Conservation (phyloP, 2,329 filamentous ascomycete species). For the Xylaria sp. region DNA sequence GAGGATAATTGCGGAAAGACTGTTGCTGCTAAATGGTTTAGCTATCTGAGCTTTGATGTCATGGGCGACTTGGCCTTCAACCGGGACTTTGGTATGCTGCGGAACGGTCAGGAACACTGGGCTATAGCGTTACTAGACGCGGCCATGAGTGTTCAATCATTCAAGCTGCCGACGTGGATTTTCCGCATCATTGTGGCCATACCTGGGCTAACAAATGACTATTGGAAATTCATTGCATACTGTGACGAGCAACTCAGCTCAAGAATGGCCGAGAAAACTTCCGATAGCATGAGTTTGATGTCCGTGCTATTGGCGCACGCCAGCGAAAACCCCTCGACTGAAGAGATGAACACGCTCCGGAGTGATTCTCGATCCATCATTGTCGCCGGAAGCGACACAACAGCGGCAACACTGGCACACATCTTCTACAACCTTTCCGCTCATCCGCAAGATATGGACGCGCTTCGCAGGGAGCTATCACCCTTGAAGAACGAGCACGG, state of each 20-base stretch:
- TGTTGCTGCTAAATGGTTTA: constrained; percentile 32
- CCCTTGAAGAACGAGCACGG: too few species aligned
- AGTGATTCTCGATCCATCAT: constrained; percentile 44
- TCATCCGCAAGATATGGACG: constrained; percentile 36
- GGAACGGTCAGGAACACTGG: too few species aligned
- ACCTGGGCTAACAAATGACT: too few species aligned
- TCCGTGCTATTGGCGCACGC: too few species aligned
- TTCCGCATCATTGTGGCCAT: constrained; percentile 45
- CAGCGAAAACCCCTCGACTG: constrained; percentile 43
- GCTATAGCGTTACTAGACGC: too few species aligned
- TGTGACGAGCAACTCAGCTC: too few species aligned
- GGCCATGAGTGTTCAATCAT: too few species aligned
- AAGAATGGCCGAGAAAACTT: too few species aligned
- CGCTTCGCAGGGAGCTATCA: constrained; percentile 41
- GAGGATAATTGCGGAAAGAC: too few species aligned
- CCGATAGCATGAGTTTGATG: constrained; percentile 46
- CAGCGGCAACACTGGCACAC: constrained; percentile 39
- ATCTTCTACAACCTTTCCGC: constrained; percentile 44
- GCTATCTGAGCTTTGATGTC: constrained; percentile 38
- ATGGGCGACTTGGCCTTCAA: constrained; percentile 36
- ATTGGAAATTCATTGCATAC: too few species aligned
- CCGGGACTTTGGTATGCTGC: constrained; percentile 32
- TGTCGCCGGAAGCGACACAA: constrained; percentile 45
- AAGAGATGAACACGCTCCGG: constrained; percentile 36
- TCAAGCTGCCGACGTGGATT: constrained; percentile 32